Percentiles rank a stretch among this genome's conserved stretches.
Conservation (phyloP, 495 filamentous ascomycete genomes). For the Paragyromitra xinjiangensis region DNA sequence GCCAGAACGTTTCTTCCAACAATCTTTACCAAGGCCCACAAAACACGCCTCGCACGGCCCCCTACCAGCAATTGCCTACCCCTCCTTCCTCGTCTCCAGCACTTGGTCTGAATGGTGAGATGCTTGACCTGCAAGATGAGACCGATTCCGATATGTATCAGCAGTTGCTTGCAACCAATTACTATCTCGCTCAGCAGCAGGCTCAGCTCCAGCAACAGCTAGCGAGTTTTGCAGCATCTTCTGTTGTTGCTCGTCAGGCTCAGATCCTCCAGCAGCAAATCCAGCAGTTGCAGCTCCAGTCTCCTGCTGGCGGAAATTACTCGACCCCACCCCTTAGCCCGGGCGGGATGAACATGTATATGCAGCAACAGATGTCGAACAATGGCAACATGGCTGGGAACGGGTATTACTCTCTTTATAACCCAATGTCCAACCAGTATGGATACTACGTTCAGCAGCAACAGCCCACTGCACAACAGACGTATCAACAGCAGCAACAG, state of each 20-base stretch:
- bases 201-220: slow-evolving; percentile 57
- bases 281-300: slow-evolving; percentile 60
- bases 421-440: slow-evolving; percentile 82
- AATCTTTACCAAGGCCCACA: slow-evolving; percentile 50
- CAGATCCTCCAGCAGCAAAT: slow-evolving; percentile 65
- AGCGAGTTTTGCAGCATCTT: slow-evolving; percentile 52
- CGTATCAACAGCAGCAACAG: slow-evolving; percentile 59
- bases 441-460: slow-evolving; percentile 65
- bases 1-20: slow-evolving; percentile 28
- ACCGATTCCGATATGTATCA: slow-evolving; percentile 52
- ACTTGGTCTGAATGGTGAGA: slow-evolving; percentile 52
- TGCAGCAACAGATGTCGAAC: slow-evolving; percentile 59
- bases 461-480: slow-evolving; percentile 64
- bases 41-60: slow-evolving; percentile 36
- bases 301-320: slow-evolving; percentile 55
- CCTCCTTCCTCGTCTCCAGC: slow-evolving; percentile 56
- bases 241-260: slow-evolving; percentile 51
- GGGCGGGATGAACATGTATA: slow-evolving; percentile 60
- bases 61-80: slow-evolving; percentile 54
- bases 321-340: slow-evolving; percentile 60
- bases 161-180: slow-evolving; percentile 54
- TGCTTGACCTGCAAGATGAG: slow-evolving; percentile 48
- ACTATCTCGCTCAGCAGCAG: slow-evolving; percentile 58
- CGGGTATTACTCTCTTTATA: slow-evolving; percentile 80
- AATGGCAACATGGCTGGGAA: slow-evolving; percentile 69